Evolutionary conservation across 176 grass and related monocot genomes (phyloP), one percentile per base, ranked within the genome.

Genomic region (Phoenix roebelenii): DNA sequence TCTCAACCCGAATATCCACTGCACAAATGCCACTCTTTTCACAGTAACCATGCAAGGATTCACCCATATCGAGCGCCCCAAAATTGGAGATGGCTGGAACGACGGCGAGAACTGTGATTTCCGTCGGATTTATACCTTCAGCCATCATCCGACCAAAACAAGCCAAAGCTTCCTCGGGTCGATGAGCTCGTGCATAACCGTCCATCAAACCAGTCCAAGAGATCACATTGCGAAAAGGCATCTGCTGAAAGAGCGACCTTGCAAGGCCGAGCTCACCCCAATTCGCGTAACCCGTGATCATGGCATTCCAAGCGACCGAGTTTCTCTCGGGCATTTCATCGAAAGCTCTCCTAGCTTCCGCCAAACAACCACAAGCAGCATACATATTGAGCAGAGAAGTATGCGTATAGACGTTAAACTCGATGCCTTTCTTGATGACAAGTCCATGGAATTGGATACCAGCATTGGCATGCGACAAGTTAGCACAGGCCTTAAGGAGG

Each of bases 171-270:
- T 85, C 82, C 0, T 35, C 16, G 7, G 32, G 58, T 15, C 20
- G 20, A 50, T 48, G 49, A 10, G 82, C 65, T 4, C 82, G 75
- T 0, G 78, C 52, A 55, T 73, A 82, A 3, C 86, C 82, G 57
- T 89, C 86, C 15, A 89, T 82, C 72, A 89, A 44, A 2, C 86
- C 64, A 0, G 75, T 89, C 86, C 82, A 89, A 1, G 86, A 89
- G 5, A 89, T 51, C 29, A 76, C 75, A 70, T 79, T 85, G 55
- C 51, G 59, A 18, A 52, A 49, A 2, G 82, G 86, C 78, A 85
- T 89, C n/a, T 4, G 26, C 5, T 79, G 75, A 35, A 89, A 89
- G 5, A 89, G 51, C 60, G 44, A 18, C 73, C 75, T 81, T 0
- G 82, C 78, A 50, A 56, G 28, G 50, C 61, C 63, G 5, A 82